Percentiles rank a stretch among this genome's conserved stretches.
phyloP scores from a whole-genome alignment of 441 rosid species.

The Populus trichocarpa region DNA sequence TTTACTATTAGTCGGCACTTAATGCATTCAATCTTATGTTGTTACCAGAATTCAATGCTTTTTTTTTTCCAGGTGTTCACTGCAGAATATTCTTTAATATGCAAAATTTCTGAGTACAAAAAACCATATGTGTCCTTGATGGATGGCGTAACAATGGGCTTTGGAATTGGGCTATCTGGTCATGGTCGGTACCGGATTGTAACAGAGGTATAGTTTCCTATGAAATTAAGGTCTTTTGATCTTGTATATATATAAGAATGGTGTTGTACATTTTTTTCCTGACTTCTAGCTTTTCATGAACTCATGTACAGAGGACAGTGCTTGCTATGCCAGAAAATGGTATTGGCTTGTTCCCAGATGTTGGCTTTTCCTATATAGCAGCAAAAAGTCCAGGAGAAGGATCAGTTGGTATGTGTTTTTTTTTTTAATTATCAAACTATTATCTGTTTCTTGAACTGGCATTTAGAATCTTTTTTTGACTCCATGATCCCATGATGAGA shows the following conservation, averaged over 20 bases:
- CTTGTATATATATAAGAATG: neutral
- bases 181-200: conserved; percentile 83
- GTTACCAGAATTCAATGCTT: neutral
- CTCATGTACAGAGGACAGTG: conserved; percentile 55
- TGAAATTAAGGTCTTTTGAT: conserved; percentile 7
- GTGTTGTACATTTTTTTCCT: neutral
- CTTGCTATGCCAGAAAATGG: conserved; percentile 99
- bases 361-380: conserved; percentile 85
- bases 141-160: conserved; percentile 98
- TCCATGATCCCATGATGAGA: too few species aligned
- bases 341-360: conserved; percentile 94
- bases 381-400: conserved; percentile 90
- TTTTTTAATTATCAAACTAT: neutral
- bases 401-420: conserved; percentile 58
- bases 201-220: conserved; percentile 63
- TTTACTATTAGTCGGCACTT: neutral
- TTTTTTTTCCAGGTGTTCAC: conserved; percentile 66
- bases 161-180: conserved; percentile 91
- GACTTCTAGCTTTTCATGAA: conserved; percentile 7
- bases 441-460: conserved; percentile 1
- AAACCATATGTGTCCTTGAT: conserved; percentile 84
- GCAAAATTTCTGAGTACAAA: conserved; percentile 81
- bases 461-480: neutral
- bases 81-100: conserved; percentile 84
- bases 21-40: neutral